phyloP scores from a whole-genome alignment of 495 filamentous ascomycete species.

The Daldinia decipiens region DNA sequence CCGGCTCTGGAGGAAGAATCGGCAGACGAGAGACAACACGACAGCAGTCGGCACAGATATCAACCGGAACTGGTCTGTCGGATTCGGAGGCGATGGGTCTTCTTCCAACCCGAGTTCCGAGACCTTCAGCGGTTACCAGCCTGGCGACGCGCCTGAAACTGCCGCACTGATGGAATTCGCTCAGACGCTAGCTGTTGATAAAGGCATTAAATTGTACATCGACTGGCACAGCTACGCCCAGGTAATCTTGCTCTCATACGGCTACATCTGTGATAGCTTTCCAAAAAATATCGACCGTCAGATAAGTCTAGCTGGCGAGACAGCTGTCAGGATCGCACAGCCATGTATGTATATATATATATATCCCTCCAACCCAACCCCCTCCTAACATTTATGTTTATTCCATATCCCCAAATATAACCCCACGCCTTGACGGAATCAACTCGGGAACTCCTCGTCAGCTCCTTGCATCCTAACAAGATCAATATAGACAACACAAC shows the following conservation, averaged over 20 bases:
- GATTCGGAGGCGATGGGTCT: conserved; percentile 58
- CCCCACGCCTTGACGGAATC: background rate
- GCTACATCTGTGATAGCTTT: conserved; percentile 52
- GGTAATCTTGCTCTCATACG: conserved; percentile 52
- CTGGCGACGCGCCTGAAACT: conserved; percentile 32
- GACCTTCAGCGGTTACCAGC: conserved; percentile 60
- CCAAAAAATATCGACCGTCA: conserved; percentile 61
- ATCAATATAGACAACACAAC: conserved; percentile 52
- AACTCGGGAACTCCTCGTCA: background rate
- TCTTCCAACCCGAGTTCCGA: conserved; percentile 65
- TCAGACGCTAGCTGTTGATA: conserved; percentile 48
- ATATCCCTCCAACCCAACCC: background rate
- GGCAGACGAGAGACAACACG: conserved; percentile 55
- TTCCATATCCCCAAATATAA: background rate
- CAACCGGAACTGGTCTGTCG: conserved; percentile 70
- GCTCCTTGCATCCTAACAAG: background rate
- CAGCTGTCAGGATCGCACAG: conserved; percentile 55
- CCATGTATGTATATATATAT: conserved; percentile 45
- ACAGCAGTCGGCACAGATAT: conserved; percentile 68
- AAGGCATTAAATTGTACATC: conserved; percentile 68
- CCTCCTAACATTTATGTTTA: too few relatives aligned
- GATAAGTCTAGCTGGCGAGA: conserved; percentile 51
- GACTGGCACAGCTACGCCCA: conserved; percentile 71
- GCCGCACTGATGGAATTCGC: conserved; percentile 46
- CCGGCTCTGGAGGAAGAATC: conserved; percentile 73